phyloP scores from a whole-genome alignment of 257 asterid species.

The Jacaranda mimosifolia region DNA sequence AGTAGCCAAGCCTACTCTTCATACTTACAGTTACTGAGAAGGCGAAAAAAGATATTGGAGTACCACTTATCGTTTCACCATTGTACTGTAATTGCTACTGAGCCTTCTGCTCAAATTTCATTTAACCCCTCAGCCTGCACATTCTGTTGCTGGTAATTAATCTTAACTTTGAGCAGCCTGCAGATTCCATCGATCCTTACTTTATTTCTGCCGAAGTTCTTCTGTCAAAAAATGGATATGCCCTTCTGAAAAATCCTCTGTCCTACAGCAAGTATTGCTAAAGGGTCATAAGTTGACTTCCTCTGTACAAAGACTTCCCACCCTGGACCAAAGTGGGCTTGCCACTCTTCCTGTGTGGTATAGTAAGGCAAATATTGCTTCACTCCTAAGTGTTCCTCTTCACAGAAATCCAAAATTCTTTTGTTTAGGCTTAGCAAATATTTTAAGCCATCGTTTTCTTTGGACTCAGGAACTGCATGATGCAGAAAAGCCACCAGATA shows the following conservation, averaged over 20 bases:
- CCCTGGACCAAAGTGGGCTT: conserved; percentile 70
- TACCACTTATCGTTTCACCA: conserved; percentile 26
- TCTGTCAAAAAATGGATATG: conserved; percentile 62
- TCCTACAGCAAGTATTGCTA: conserved; percentile 89
- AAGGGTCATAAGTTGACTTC: conserved; percentile 84
- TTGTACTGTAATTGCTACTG: conserved; percentile 37
- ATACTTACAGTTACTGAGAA: conserved; percentile 51
- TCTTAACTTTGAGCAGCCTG: too few relatives aligned
- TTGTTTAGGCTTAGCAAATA: conserved; percentile 54
- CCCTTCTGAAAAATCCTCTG: conserved; percentile 84
- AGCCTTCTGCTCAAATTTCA: conserved; percentile 24
- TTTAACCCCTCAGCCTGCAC: conserved; percentile 12
- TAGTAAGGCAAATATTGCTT: conserved; percentile 87
- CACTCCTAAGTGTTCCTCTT: conserved; percentile 62
- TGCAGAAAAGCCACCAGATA: conserved; percentile 83
- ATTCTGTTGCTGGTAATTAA: conserved; percentile 7
- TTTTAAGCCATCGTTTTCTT: conserved; percentile 56
- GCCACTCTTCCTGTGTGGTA: conserved; percentile 77
- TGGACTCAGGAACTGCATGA: conserved; percentile 62
- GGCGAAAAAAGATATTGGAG: conserved; percentile 42
- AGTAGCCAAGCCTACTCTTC: conserved; percentile 40
- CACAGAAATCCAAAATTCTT: conserved; percentile 71
- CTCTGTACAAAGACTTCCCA: conserved; percentile 81
- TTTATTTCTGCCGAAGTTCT: not conserved
- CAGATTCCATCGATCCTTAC: too few relatives aligned